Conservation (phyloP, 257 asterid species). For the Solanum lycopersicoides region DNA sequence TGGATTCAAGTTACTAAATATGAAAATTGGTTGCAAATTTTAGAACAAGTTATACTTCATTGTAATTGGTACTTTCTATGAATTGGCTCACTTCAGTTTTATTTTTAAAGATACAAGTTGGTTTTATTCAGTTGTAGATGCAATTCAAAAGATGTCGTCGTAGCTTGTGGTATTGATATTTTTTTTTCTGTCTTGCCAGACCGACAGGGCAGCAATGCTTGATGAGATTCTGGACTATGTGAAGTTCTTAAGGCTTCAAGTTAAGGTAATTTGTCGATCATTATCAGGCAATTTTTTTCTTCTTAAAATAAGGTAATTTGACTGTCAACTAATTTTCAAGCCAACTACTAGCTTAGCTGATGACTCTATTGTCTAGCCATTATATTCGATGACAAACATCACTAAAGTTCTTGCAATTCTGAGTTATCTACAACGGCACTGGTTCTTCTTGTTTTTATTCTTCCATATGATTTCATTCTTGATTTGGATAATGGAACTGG, state of each 20-base stretch:
- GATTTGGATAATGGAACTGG: not conserved
- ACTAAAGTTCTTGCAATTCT: not conserved
- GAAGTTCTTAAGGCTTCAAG: slow-evolving; percentile 83
- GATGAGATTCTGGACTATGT: slow-evolving; percentile 85
- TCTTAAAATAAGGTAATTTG: not conserved
- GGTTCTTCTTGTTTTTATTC: not conserved
- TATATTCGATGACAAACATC: not conserved
- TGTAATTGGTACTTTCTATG: not conserved
- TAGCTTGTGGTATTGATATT: not conserved
- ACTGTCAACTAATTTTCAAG: not conserved
- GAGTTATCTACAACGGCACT: not conserved
- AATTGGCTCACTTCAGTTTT: not conserved
- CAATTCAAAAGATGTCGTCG: not conserved
- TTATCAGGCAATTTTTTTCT: not conserved
- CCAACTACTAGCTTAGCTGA: not conserved
- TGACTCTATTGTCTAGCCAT: not conserved
- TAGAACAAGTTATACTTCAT: not conserved
- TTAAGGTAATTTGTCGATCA: slow-evolving; percentile 36
- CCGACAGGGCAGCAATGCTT: slow-evolving; percentile 84
- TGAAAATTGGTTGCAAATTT: not conserved
- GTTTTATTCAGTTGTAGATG: not conserved
- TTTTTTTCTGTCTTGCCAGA: slow-evolving; percentile 29
- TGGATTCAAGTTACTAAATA: not conserved
- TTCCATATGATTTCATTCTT: not conserved
- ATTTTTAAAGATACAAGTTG: not conserved